Conservation (phyloP, 2,329 filamentous ascomycete genomes). For the Pyrenochaeta sp. region DNA sequence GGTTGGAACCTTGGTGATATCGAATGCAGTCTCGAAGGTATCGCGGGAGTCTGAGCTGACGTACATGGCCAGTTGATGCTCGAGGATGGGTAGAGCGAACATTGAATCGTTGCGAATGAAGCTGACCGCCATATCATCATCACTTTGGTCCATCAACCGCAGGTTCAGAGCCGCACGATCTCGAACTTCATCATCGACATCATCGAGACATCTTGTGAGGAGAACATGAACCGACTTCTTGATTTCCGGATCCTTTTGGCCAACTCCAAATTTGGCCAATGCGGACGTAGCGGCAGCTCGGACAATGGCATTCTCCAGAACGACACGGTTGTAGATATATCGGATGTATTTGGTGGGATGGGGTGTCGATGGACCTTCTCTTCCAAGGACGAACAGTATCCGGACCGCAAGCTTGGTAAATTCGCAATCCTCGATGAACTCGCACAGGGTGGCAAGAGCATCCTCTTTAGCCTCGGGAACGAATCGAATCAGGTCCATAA, state of each 20-base stretch:
- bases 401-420: slow-evolving; percentile 97
- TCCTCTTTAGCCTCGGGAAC: slow-evolving; percentile 85
- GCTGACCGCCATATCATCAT: slow-evolving; percentile 79
- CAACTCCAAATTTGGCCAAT: slow-evolving; percentile 94
- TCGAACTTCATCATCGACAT: slow-evolving; percentile 96
- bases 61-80: slow-evolving; percentile 97
- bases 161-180: slow-evolving; percentile 94
- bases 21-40: slow-evolving; percentile 85
- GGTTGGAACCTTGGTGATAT: slow-evolving; percentile 87
- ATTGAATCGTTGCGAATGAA: slow-evolving; percentile 98
- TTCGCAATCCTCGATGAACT: slow-evolving; percentile 99
- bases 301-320: slow-evolving; percentile 95
- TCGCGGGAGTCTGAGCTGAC: slow-evolving; percentile 91
- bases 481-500: slow-evolving; percentile 99
- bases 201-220: slow-evolving; percentile 90
- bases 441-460: slow-evolving; percentile 92
- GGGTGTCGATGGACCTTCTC: slow-evolving; percentile 92
- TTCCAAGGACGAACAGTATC: slow-evolving; percentile 90
- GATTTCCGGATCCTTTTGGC: slow-evolving; percentile 91
- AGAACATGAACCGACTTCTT: slow-evolving; percentile 95
- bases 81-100: slow-evolving; percentile 92
- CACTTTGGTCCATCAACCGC: slow-evolving; percentile 86
- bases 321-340: slow-evolving; percentile 98
- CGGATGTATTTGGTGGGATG: slow-evolving; percentile 98
- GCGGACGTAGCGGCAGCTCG: slow-evolving; percentile 94